phyloP scores from a whole-genome alignment of 2,329 filamentous ascomycete species.

The Simplicillium sp. region DNA sequence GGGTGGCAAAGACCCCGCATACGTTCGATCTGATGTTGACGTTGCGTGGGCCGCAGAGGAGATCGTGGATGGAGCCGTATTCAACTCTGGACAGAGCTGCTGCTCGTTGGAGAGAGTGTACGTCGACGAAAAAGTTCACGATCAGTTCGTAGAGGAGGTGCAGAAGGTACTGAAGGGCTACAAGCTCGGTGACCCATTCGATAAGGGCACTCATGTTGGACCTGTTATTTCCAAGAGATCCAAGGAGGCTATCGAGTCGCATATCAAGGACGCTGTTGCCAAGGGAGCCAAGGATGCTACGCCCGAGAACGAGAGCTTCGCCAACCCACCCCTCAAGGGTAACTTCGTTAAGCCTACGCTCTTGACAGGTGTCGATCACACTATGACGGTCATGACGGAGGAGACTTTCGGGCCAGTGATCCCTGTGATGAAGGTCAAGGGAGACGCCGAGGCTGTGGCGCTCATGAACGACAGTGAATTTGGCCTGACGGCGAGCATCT shows the following conservation, averaged over 20 bases:
- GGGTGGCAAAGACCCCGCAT: constrained; percentile 91
- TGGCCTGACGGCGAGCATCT: constrained; percentile 91
- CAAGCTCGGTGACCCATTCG: constrained; percentile 78
- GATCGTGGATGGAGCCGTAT: constrained; percentile 91
- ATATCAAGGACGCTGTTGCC: constrained; percentile 71
- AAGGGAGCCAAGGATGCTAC: constrained; percentile 81
- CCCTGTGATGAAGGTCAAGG: constrained; percentile 75
- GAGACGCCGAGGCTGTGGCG: constrained; percentile 69
- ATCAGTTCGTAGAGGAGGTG: constrained; percentile 68
- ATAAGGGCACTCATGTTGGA: constrained; percentile 71
- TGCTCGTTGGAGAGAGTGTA: constrained; percentile 90
- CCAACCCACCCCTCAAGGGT: constrained; percentile 61
- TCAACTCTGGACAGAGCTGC: constrained; percentile 98
- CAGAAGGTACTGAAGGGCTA: constrained; percentile 75
- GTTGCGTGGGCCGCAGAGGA: constrained; percentile 85
- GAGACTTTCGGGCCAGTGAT: constrained; percentile 95
- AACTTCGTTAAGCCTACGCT: constrained; percentile 87
- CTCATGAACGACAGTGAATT: constrained; percentile 95
- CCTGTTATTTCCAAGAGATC: constrained; percentile 80
- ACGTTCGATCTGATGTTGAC: constrained; percentile 78
- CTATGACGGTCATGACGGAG: constrained; percentile 82
- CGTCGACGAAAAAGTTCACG: constrained; percentile 76
- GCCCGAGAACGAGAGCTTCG: constrained; percentile 71
- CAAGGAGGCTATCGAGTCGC: constrained; percentile 64
- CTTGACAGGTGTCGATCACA: constrained; percentile 68